Percentiles rank a stretch among this genome's conserved stretches.
Conservation (phyloP, 176 grass and related monocot species). For the Eragrostis curvula region DNA sequence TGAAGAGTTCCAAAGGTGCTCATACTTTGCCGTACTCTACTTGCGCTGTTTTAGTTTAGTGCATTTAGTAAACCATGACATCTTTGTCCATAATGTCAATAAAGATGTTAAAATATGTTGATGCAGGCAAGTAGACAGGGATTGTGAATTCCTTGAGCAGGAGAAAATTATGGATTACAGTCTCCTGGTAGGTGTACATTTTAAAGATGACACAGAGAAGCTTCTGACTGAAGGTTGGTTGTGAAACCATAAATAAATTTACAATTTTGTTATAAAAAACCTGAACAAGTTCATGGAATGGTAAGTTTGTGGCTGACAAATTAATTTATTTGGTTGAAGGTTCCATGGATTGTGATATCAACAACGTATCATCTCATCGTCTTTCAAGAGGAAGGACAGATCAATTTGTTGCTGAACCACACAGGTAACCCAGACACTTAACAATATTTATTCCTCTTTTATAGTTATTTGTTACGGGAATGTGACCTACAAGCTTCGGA, state of each 20-base stretch:
- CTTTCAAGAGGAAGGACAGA: conserved; percentile 67
- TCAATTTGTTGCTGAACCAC: conserved; percentile 61
- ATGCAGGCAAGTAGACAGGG: conserved; percentile 89
- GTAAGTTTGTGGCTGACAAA: conserved; percentile 37
- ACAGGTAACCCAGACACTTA: conserved; percentile 51
- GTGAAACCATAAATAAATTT: conserved; percentile 9
- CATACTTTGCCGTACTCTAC: conserved; percentile 27
- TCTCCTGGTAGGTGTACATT: conserved; percentile 90
- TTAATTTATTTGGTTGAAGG: conserved; percentile 57
- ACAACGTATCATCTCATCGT: conserved; percentile 28
- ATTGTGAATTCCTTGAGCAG: conserved; percentile 95
- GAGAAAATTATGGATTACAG: conserved; percentile 99
- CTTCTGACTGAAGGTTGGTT: conserved; percentile 68
- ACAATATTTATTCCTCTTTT: neutral
- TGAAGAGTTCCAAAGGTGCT: conserved; percentile 89
- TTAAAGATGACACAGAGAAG: conserved; percentile 56
- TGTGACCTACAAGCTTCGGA: conserved; percentile 3
- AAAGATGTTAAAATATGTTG: conserved; percentile 25
- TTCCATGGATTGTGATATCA: conserved; percentile 45
- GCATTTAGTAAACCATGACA: neutral
- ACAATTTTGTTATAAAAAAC: too few relatives aligned
- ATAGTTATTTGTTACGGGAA: conserved; percentile 15
- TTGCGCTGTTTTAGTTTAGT: conserved; percentile 4
- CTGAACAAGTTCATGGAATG: conserved; percentile 2
- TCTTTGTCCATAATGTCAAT: conserved; percentile 10